These are phyloP conservation scores for Phaeosphaeria sp. DNA, from an alignment of 2,329 filamentous ascomycete genomes.

Conservation along the genomic window DNA sequence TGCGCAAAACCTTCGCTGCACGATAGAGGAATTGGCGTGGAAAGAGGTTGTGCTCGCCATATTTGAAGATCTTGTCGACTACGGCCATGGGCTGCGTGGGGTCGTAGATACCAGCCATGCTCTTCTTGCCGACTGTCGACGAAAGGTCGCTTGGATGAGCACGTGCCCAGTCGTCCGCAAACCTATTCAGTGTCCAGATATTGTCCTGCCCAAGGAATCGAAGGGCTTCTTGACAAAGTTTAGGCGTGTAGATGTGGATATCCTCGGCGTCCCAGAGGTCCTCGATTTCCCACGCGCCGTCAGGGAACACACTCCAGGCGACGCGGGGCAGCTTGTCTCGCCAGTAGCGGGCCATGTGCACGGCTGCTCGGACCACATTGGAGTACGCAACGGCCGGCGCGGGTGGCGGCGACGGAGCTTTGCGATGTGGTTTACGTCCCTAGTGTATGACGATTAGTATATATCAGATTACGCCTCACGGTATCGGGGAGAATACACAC, in stretches of 20 bases:
- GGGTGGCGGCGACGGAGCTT: constrained; percentile 14
- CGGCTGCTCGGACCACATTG: constrained; percentile 22
- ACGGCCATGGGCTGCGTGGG: constrained; percentile 22
- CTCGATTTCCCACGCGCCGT: constrained; percentile 28
- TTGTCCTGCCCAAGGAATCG: constrained; percentile 36
- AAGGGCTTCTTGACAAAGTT: constrained; percentile 37
- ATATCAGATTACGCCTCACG: not conserved
- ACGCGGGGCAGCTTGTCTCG: constrained; percentile 29
- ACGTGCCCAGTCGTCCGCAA: constrained; percentile 30
- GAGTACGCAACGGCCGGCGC: constrained; percentile 32
- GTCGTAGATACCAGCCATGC: constrained; percentile 23
- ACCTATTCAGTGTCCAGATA: constrained; percentile 20
- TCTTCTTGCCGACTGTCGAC: constrained; percentile 18
- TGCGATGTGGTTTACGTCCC: constrained; percentile 24
- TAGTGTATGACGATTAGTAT: constrained; percentile 1
- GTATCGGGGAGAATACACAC: not conserved
- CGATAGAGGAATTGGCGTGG: constrained; percentile 42
- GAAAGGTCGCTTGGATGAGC: constrained; percentile 27
- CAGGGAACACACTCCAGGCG: constrained; percentile 37
- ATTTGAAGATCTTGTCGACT: constrained; percentile 38
- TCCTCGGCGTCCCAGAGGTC: constrained; percentile 46
- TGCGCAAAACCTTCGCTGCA: constrained; percentile 31
- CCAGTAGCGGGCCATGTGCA: constrained; percentile 28
- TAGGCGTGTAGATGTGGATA: constrained; percentile 38
- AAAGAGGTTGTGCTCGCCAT: constrained; percentile 27